Conservation (phyloP, 164 flowering plant species). For the Cinnamomum micranthum region DNA sequence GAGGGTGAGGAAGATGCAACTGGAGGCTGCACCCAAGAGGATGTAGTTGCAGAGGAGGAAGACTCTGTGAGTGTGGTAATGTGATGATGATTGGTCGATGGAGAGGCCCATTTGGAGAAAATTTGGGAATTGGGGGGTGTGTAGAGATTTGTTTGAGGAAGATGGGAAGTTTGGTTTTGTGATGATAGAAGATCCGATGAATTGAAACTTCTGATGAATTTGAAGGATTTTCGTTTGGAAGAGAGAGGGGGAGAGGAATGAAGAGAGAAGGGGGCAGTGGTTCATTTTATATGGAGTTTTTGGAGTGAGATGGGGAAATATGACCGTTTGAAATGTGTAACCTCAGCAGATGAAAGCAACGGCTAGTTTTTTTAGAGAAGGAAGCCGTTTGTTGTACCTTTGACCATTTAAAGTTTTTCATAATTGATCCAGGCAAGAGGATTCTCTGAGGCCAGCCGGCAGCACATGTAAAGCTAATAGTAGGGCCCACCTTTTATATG, state of each 20-base stretch:
- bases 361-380: background rate
- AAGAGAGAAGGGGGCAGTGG: background rate
- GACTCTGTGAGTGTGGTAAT: slow-evolving; percentile 53
- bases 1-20: slow-evolving; percentile 80
- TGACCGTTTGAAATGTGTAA: background rate
- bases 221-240: too few relatives aligned
- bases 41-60: slow-evolving; percentile 75
- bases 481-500: too few relatives aligned
- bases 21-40: slow-evolving; percentile 75
- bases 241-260: background rate
- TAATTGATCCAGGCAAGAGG: too few relatives aligned
- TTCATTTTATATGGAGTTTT: background rate
- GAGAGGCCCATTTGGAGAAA: slow-evolving; percentile 28
- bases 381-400: too few relatives aligned
- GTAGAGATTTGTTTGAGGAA: background rate
- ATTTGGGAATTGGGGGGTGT: background rate
- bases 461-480: too few relatives aligned
- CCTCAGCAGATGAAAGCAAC: background rate
- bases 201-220: background rate
- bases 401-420: too few relatives aligned
- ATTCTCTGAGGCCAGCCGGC: too few relatives aligned
- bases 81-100: slow-evolving; percentile 17
- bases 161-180: background rate
- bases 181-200: background rate
- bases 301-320: background rate